These are phyloP conservation scores for Apiotrichum brassicae DNA, from an alignment of 1,284 basidiomycete genomes.

Conservation along the genomic window DNA sequence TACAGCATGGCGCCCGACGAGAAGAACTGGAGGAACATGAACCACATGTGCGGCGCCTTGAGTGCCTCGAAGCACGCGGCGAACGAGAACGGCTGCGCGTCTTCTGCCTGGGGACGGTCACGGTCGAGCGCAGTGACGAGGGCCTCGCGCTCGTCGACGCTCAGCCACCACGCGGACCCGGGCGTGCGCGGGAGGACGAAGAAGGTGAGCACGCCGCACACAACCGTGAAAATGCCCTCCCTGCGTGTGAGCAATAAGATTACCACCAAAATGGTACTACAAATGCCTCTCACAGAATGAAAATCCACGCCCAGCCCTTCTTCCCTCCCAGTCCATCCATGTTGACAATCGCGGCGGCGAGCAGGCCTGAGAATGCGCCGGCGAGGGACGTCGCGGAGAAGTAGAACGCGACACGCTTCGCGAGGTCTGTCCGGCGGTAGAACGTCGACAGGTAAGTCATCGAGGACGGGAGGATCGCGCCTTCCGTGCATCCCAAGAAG, in stretches of 20 bases:
- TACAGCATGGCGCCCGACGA: conserved; percentile 41
- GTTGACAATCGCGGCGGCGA: conserved; percentile 52
- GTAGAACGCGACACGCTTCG: conserved; percentile 52
- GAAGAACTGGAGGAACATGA: conserved; percentile 26
- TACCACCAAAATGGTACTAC: too few relatives aligned
- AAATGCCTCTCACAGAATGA: conserved; percentile 50
- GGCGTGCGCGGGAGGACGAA: conserved; percentile 49
- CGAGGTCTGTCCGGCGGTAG: conserved; percentile 52
- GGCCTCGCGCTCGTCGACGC: conserved; percentile 47
- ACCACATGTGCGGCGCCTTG: conserved; percentile 24
- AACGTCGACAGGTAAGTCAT: conserved; percentile 52
- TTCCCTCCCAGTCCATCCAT: conserved; percentile 46
- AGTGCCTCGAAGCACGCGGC: conserved; percentile 47
- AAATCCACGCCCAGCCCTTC: conserved; percentile 53
- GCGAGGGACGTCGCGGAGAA: conserved; percentile 53
- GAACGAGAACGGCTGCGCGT: conserved; percentile 50
- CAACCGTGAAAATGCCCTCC: conserved; percentile 47
- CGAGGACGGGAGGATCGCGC: conserved; percentile 55
- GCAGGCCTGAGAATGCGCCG: conserved; percentile 46
- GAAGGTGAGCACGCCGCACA: conserved; percentile 49
- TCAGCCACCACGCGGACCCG: conserved; percentile 48
- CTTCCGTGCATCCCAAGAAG: conserved; percentile 61
- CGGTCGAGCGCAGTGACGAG: conserved; percentile 29
- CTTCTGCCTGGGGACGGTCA: conserved; percentile 20
- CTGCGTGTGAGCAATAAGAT: neutral